Conservation (phyloP, 345 rosid species). For the Garcia nutans region DNA sequence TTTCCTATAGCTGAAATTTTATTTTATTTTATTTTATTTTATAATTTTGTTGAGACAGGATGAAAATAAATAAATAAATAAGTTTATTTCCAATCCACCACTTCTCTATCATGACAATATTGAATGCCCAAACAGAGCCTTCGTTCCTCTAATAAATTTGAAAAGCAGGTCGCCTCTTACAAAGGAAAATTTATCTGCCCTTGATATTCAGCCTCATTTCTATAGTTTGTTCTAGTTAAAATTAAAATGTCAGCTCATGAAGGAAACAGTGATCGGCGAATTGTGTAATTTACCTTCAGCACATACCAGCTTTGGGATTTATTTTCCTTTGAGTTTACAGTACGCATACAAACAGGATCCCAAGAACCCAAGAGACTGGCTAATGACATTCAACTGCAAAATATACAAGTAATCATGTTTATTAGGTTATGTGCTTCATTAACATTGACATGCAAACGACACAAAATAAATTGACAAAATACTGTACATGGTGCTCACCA, state of each 20-base stretch:
- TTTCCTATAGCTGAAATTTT: neutral
- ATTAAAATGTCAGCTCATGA: slow-evolving; percentile 18
- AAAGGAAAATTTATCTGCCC: neutral
- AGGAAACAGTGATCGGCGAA: neutral
- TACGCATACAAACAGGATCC: slow-evolving; percentile 60
- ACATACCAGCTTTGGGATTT: slow-evolving; percentile 13
- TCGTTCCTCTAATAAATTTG: neutral
- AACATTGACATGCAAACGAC: neutral
- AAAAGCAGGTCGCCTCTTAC: neutral
- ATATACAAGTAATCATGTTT: neutral
- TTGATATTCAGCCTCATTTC: neutral
- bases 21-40: neutral
- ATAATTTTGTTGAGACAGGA: neutral
- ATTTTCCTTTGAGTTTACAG: slow-evolving; percentile 46
- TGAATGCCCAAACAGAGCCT: neutral
- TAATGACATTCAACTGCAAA: slow-evolving; percentile 50
- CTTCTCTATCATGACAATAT: neutral
- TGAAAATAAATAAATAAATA: neutral
- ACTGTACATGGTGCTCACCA: slow-evolving; percentile 10
- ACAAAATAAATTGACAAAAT: neutral
- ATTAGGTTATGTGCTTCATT: neutral
- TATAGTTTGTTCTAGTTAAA: neutral
- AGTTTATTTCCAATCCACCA: neutral
- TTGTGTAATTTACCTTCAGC: slow-evolving; percentile 18
- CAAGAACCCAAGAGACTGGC: slow-evolving; percentile 54